Evolutionary conservation across 2,329 filamentous ascomycete species (phyloP).

Genomic region (Coleophoma eucalyptorum): DNA sequence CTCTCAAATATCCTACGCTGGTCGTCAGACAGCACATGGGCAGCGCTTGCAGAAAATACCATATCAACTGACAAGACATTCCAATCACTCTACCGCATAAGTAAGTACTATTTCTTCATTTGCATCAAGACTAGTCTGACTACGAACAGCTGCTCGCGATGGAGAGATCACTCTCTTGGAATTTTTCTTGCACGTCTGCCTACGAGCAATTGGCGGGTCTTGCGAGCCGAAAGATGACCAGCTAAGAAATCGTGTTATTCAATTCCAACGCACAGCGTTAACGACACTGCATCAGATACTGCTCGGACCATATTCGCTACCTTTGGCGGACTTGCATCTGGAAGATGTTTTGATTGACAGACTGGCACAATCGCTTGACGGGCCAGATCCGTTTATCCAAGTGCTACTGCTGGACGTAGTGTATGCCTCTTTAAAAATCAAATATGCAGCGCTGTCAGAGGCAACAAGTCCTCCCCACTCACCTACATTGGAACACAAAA

Average conservation of each 20-base stretch:
- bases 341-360: slow-evolving; percentile 69
- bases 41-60: slow-evolving; percentile 61
- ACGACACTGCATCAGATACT: slow-evolving; percentile 68
- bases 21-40: slow-evolving; percentile 67
- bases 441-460: slow-evolving; percentile 32
- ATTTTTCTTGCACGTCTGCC: slow-evolving; percentile 63
- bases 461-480: slow-evolving; percentile 14
- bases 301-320: slow-evolving; percentile 55
- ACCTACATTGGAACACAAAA: slow-evolving; percentile 21
- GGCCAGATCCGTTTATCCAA: slow-evolving; percentile 68
- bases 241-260: slow-evolving; percentile 49
- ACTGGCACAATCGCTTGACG: slow-evolving; percentile 56
- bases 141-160: slow-evolving; percentile 43
- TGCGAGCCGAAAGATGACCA: slow-evolving; percentile 30
- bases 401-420: slow-evolving; percentile 76
- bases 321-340: slow-evolving; percentile 60
- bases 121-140: slow-evolving; percentile 8
- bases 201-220: slow-evolving; percentile 54
- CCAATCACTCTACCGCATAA: slow-evolving; percentile 39
- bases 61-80: slow-evolving; percentile 43
- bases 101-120: slow-evolving; percentile 38
- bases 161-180: slow-evolving; percentile 60
- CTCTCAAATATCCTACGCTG: slow-evolving; percentile 69
- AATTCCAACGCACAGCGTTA: slow-evolving; percentile 68
- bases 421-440: slow-evolving; percentile 67